Evolutionary conservation across 2,329 filamentous ascomycete genomes (phyloP).

Genomic region (Chrysoporthe puriensis): DNA sequence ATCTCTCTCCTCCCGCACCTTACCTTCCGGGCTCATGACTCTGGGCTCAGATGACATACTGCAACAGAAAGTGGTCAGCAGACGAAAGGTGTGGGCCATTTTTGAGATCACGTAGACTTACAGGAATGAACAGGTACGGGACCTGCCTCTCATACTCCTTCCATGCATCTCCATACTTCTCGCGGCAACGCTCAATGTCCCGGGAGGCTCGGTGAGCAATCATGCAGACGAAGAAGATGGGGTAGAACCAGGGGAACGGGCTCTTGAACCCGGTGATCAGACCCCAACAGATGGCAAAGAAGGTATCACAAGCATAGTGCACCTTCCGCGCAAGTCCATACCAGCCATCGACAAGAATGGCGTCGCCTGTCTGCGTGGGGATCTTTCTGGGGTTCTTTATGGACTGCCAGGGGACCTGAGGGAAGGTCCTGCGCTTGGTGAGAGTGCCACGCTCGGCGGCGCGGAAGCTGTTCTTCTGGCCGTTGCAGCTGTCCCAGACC

Average conservation of each 20-base stretch:
- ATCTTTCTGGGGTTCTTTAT: slow-evolving; percentile 75
- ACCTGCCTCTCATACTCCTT: slow-evolving; percentile 77
- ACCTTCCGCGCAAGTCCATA: slow-evolving; percentile 75
- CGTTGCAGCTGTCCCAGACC: slow-evolving; percentile 83
- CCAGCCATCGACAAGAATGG: slow-evolving; percentile 77
- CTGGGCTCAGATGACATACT: slow-evolving; percentile 48
- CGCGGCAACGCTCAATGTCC: slow-evolving; percentile 75
- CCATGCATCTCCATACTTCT: slow-evolving; percentile 84
- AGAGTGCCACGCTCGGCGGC: slow-evolving; percentile 68
- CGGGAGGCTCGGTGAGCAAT: slow-evolving; percentile 77
- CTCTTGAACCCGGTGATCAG: slow-evolving; percentile 79
- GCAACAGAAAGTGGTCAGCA: neutral
- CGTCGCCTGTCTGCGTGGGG: slow-evolving; percentile 68
- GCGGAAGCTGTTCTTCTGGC: slow-evolving; percentile 84
- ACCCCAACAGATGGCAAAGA: slow-evolving; percentile 78
- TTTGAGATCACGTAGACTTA: slow-evolving; percentile 35
- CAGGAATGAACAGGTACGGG: slow-evolving; percentile 76
- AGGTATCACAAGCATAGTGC: slow-evolving; percentile 81
- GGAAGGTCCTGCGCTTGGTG: slow-evolving; percentile 72
- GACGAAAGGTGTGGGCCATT: neutral
- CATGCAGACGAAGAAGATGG: slow-evolving; percentile 78
- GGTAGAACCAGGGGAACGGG: slow-evolving; percentile 90
- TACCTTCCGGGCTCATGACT: no score
- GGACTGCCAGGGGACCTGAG: slow-evolving; percentile 78
- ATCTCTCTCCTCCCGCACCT: neutral